Percentiles rank a stretch among this genome's conserved stretches.
These are phyloP conservation scores for Tulasnella sp. DNA, from an alignment of 768 basidiomycete genomes.

Conservation along the genomic window DNA sequence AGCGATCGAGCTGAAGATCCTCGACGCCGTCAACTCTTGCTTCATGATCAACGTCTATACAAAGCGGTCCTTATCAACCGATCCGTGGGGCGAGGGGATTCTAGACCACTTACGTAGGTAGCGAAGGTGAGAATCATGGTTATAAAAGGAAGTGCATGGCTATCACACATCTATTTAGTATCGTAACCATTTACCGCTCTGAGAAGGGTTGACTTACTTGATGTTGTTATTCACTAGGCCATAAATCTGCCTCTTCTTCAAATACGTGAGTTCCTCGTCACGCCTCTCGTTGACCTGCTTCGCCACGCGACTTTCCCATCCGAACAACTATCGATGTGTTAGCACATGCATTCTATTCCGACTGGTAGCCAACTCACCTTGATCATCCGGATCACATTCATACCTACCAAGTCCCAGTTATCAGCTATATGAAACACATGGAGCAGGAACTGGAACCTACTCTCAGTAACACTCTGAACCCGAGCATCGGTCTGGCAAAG, in stretches of 20 bases:
- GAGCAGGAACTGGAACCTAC: too few species aligned
- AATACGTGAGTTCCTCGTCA: conserved; percentile 44
- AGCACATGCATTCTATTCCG: too few species aligned
- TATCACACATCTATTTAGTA: conserved; percentile 21
- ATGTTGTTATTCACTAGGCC: conserved; percentile 34
- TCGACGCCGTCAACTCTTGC: conserved; percentile 29
- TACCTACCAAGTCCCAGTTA: too few species aligned
- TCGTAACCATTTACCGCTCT: neutral
- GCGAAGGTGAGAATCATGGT: conserved; percentile 56
- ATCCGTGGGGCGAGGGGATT: neutral
- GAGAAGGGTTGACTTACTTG: conserved; percentile 28
- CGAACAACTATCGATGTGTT: too few species aligned
- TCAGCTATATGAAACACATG: too few species aligned
- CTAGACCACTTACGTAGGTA: conserved; percentile 35
- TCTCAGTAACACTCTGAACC: conserved; percentile 49
- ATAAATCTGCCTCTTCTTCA: conserved; percentile 42
- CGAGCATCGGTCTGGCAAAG: conserved; percentile 39
- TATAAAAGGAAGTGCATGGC: conserved; percentile 46
- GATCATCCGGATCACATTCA: conserved; percentile 51
- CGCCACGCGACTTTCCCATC: conserved; percentile 37
- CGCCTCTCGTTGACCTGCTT: conserved; percentile 43
- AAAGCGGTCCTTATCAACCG: neutral
- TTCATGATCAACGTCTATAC: conserved; percentile 29
- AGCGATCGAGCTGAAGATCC: conserved; percentile 35
- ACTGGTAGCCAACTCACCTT: conserved; percentile 34